These are phyloP conservation scores for Yarrowia sp. DNA, from an alignment of 805 yeast species.

Conservation along the genomic window DNA sequence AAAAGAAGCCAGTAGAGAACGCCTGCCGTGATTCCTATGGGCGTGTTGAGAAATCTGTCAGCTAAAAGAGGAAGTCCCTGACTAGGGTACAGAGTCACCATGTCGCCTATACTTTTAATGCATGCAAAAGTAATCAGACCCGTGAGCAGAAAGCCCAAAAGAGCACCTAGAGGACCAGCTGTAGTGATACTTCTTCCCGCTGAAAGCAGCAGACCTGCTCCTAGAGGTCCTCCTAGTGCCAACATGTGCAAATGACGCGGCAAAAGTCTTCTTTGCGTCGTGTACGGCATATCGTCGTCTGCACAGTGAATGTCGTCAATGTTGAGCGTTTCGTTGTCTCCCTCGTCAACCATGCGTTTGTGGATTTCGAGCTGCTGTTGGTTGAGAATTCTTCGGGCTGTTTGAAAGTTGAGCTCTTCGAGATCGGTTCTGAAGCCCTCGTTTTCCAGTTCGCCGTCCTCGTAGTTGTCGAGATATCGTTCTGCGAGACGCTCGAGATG, in stretches of 20 bases:
- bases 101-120: conserved; percentile 73
- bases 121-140: conserved; percentile 67
- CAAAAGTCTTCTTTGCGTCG: conserved; percentile 53
- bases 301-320: conserved; percentile 24
- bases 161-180: conserved; percentile 75
- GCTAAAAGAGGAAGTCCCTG: conserved; percentile 73
- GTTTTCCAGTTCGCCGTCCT: conserved; percentile 14
- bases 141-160: conserved; percentile 62
- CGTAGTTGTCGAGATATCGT: conserved; percentile 6
- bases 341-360: conserved; percentile 27
- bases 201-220: conserved; percentile 69
- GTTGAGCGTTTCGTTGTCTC: conserved; percentile 30
- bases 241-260: conserved; percentile 74
- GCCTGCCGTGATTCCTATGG: conserved; percentile 64
- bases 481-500: conserved; percentile 12
- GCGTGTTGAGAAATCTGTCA: conserved; percentile 61
- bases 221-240: conserved; percentile 74
- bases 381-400: neutral
- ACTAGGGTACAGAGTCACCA: conserved; percentile 76
- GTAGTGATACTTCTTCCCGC: conserved; percentile 71
- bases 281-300: conserved; percentile 27
- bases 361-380: conserved; percentile 5
- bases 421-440: conserved; percentile 20
- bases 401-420: conserved; percentile 18
- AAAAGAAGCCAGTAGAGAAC: conserved; percentile 73